These are phyloP conservation scores for Stylonectria norvegica DNA, from an alignment of 2,329 filamentous ascomycete species.

Conservation along the genomic window DNA sequence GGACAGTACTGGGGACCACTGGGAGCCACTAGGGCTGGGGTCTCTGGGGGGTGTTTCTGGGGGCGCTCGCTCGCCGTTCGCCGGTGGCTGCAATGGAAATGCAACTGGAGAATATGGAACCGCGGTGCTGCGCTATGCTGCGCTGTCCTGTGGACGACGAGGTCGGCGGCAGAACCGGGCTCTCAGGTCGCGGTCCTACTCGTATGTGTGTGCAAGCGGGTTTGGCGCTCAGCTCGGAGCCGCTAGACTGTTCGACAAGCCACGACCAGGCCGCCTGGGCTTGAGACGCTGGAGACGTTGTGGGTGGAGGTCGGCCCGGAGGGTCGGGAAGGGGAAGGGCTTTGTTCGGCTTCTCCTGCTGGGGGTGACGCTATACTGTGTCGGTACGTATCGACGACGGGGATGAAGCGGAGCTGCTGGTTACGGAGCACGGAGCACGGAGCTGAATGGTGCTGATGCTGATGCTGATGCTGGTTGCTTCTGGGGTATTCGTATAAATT, in stretches of 20 bases:
- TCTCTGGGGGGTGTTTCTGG: background rate
- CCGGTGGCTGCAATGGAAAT: constrained; percentile 11
- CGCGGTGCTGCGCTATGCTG: too few relatives aligned
- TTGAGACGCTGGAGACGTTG: constrained; percentile 23
- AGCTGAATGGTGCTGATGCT: too few relatives aligned
- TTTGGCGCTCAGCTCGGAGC: constrained; percentile 32
- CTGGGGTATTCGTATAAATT: too few relatives aligned
- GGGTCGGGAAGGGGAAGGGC: constrained; percentile 23
- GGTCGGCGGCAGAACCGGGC: constrained; percentile 28
- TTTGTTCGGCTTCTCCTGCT: constrained; percentile 7
- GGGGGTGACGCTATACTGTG: background rate
- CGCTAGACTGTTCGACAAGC: constrained; percentile 20
- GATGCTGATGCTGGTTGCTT: too few relatives aligned
- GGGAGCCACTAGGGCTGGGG: too few relatives aligned
- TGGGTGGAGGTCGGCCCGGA: constrained; percentile 29
- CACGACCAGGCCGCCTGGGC: constrained; percentile 24
- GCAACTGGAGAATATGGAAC: too few relatives aligned
- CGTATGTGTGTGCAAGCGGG: constrained; percentile 28
- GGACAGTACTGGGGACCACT: too few relatives aligned
- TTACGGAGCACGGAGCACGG: too few relatives aligned
- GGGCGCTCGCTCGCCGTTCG: background rate
- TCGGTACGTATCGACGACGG: too few relatives aligned
- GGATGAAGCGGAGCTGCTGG: too few relatives aligned
- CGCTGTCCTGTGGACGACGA: too few relatives aligned
- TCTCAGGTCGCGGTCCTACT: constrained; percentile 7